phyloP scores from a whole-genome alignment of 345 rosid genomes.

The Syzygium grande region DNA sequence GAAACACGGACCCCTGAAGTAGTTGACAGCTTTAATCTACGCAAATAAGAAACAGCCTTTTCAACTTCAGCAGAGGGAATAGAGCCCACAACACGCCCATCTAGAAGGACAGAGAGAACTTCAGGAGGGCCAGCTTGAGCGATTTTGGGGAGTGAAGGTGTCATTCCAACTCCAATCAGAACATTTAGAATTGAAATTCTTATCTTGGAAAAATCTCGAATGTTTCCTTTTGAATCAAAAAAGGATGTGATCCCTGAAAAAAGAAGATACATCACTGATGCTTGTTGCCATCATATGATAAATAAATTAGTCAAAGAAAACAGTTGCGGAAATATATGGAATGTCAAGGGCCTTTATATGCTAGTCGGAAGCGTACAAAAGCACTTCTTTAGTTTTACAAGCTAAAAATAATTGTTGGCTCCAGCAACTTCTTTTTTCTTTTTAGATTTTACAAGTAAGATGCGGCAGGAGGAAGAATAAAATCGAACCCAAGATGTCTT shows the following conservation, averaged over 20 bases:
- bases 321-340: background rate
- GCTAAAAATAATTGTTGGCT: background rate
- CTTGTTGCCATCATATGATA: background rate
- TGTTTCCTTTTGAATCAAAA: slow-evolving; percentile 63
- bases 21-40: slow-evolving; percentile 76
- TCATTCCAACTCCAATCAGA: slow-evolving; percentile 78
- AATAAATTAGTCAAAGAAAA: background rate
- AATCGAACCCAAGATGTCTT: background rate
- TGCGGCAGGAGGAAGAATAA: background rate
- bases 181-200: slow-evolving; percentile 55
- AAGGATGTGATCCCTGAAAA: slow-evolving; percentile 71
- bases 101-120: slow-evolving; percentile 72
- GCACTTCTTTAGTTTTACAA: background rate
- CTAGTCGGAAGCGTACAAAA: background rate
- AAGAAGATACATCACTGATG: background rate
- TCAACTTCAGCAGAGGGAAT: slow-evolving; percentile 46
- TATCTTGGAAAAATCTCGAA: slow-evolving; percentile 63
- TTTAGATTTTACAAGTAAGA: background rate
- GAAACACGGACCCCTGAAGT: slow-evolving; percentile 52
- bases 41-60: slow-evolving; percentile 61
- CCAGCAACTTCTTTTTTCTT: background rate
- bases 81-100: slow-evolving; percentile 83
- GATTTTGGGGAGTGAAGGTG: slow-evolving; percentile 70
- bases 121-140: slow-evolving; percentile 80
- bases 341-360: background rate